Percentiles rank a stretch among this genome's conserved stretches.
Evolutionary conservation across 805 yeast species (phyloP).

Genomic region (Starmerella powellii): DNA sequence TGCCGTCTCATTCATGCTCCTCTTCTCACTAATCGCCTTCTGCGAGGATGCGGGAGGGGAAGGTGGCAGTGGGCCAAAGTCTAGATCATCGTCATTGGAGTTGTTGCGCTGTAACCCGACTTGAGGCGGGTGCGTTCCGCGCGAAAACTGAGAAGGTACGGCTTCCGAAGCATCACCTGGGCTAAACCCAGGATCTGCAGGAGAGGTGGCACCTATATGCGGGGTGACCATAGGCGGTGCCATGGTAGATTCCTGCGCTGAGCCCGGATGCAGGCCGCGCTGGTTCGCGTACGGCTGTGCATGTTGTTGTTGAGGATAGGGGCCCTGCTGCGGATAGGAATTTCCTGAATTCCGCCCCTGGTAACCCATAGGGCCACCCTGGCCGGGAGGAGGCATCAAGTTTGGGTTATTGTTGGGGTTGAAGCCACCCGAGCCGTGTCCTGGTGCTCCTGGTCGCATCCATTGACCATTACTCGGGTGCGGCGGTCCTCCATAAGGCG

Average conservation of each 20-base stretch:
- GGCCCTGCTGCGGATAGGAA: background rate
- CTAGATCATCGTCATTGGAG: constrained; percentile 9
- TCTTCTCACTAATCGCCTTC: background rate
- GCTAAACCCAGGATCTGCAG: background rate
- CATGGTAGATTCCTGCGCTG: background rate
- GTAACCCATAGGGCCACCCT: too few relatives aligned
- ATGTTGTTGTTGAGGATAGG: too few relatives aligned
- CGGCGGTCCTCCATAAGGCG: too few relatives aligned
- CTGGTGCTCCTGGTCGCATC: too few relatives aligned
- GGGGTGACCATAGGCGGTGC: constrained; percentile 1
- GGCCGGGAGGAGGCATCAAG: too few relatives aligned
- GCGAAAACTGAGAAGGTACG: background rate
- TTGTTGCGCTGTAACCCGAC: constrained; percentile 4
- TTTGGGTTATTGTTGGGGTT: too few relatives aligned
- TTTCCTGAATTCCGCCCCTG: background rate
- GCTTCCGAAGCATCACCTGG: background rate
- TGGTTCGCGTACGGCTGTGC: too few relatives aligned
- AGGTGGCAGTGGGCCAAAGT: constrained; percentile 7
- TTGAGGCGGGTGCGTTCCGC: constrained; percentile 2
- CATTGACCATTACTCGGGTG: too few relatives aligned
- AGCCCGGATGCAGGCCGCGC: too few relatives aligned
- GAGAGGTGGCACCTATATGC: background rate
- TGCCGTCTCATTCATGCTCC: too few relatives aligned
- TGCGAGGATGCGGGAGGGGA: background rate
- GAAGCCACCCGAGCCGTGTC: too few relatives aligned